phyloP scores from a whole-genome alignment of 2,329 filamentous ascomycete genomes.

The Dryadomyces quercus-mongolicae region DNA sequence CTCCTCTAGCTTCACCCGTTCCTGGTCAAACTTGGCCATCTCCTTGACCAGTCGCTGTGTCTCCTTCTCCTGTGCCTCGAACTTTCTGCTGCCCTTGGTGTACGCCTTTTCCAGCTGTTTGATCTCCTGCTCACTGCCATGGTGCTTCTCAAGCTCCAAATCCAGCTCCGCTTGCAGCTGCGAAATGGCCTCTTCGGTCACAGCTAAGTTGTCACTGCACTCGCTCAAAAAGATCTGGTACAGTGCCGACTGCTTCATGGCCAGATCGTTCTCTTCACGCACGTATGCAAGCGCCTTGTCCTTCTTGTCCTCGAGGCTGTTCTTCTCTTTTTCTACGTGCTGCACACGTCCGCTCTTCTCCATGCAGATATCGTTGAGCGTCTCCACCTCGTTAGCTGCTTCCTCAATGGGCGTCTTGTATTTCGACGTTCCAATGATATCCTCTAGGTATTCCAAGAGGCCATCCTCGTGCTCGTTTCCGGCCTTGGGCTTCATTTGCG shows the following conservation, averaged over 20 bases:
- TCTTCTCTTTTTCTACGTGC: constrained; percentile 96
- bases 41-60: constrained; percentile 72
- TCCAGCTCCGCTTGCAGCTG: constrained; percentile 84
- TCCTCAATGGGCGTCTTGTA: constrained; percentile 98
- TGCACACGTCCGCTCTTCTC: constrained; percentile 94
- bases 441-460: constrained; percentile 89
- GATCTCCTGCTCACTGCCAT: constrained; percentile 81
- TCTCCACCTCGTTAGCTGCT: constrained; percentile 78
- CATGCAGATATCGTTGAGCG: constrained; percentile 83
- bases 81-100: constrained; percentile 71
- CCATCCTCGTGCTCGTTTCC: constrained; percentile 92
- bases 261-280: constrained; percentile 84
- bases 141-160: constrained; percentile 79
- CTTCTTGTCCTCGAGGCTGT: constrained; percentile 88
- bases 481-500: constrained; percentile 98
- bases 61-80: constrained; percentile 70
- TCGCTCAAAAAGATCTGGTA: constrained; percentile 89
- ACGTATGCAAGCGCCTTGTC: constrained; percentile 84
- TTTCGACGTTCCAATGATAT: constrained; percentile 97
- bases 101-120: constrained; percentile 80
- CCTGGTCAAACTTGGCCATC: constrained; percentile 87
- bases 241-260: constrained; percentile 76
- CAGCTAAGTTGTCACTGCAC: constrained; percentile 75
- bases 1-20: constrained; percentile 93
- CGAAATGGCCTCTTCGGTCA: constrained; percentile 80